Base-by-base conservation (phyloP, 169 alveolate genomes). In the Eimeria acervulina region DNA sequence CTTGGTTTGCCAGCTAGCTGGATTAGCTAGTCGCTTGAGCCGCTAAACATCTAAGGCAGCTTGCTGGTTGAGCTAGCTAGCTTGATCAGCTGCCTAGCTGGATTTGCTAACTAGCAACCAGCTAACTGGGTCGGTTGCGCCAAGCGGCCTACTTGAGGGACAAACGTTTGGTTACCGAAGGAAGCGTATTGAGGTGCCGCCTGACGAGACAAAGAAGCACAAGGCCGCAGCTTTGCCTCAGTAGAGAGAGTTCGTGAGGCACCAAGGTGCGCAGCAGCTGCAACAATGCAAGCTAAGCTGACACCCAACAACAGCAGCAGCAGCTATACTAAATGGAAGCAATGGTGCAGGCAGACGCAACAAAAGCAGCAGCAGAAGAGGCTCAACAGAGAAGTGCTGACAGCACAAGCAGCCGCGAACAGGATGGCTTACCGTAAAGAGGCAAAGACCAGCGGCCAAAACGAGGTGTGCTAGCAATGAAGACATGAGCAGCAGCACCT, bases 361-460 rank as follows among this genome's bases (percentile, higher is more conserved):
- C 66, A 55, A 26, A 2, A 7, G 26, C 66, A 55, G n/a, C 66
- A 55, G 66, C 66, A 17, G 81, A 26, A 68, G 21, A 13, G n/a
- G 15, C 38, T 15, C 3, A 10, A 23, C 15, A n/a, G 26, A n/a
- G 10, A 68, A 8, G 8, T 2, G 8, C 10, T 19, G 8, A 36
- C 84, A 74, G 31, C 52, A 10, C 74, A 74, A 33, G 84, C 84
- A 17, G n/a, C n/a, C 0, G 68, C 68, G 19, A 74, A 40, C 55
- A 74, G 23, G 28, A 78, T 5, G 36, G 21, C 91, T 2, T 52
- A 83, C 91, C 47, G 91, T 83, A 3, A 83, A 83, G 19, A 83
- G 51, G 91, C 91, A 83, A 31, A 83, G 91, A 28, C 76, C 91
- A n/a, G 91, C 91, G 4, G 91, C 91, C 44, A 83, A 76, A 38